Conservation (phyloP, 371 early-diverging fungal genomes). For the Mortierella sp. region DNA sequence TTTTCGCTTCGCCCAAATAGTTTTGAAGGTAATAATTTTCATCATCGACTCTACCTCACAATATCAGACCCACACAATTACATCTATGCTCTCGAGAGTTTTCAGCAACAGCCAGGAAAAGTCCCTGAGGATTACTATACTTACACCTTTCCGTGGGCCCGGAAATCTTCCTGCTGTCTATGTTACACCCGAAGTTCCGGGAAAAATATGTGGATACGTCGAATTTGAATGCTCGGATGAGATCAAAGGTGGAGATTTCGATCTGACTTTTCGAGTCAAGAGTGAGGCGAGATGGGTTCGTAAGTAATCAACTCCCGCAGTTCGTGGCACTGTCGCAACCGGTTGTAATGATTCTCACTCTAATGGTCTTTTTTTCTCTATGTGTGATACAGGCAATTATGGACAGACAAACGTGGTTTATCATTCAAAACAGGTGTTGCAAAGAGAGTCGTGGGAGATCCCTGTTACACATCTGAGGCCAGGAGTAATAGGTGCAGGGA, state of each 20-base stretch:
- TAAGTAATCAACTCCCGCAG: slow-evolving; percentile 12
- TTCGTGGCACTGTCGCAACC: too few relatives aligned
- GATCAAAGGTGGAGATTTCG: slow-evolving; percentile 32
- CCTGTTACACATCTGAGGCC: slow-evolving; percentile 14
- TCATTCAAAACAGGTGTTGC: slow-evolving; percentile 32
- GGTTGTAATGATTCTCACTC: background rate
- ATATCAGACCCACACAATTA: background rate
- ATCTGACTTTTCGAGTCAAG: slow-evolving; percentile 38
- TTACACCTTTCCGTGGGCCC: slow-evolving; percentile 37
- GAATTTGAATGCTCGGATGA: slow-evolving; percentile 36
- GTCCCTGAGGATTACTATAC: slow-evolving; percentile 22
- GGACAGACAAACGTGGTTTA: slow-evolving; percentile 18
- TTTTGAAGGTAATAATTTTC: background rate
- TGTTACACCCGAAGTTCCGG: slow-evolving; percentile 28
- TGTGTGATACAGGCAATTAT: slow-evolving; percentile 4
- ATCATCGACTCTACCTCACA: background rate
- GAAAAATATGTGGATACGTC: slow-evolving; percentile 29
- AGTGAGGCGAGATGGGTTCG: slow-evolving; percentile 33
- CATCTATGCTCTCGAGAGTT: slow-evolving; percentile 22
- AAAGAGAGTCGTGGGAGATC: slow-evolving; percentile 16
- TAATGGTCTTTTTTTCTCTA: background rate
- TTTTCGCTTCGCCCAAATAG: background rate
- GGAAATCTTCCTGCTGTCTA: slow-evolving; percentile 43
- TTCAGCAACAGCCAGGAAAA: slow-evolving; percentile 2
- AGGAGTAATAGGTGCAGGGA: slow-evolving; percentile 33